phyloP scores from a whole-genome alignment of 495 filamentous ascomycete species.

The Aspergillus panamensis region DNA sequence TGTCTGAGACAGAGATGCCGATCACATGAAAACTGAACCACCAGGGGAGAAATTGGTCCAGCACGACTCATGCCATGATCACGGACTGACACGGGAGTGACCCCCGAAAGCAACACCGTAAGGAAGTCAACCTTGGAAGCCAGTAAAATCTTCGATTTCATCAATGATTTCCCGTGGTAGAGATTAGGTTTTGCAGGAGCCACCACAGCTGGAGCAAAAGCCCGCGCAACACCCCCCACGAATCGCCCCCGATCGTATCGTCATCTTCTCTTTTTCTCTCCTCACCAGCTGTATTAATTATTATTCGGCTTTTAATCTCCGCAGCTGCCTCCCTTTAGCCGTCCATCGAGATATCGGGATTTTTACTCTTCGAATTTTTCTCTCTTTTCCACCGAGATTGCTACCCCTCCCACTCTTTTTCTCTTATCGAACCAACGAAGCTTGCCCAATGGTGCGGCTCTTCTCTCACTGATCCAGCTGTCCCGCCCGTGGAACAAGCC shows the following conservation, averaged over 20 bases:
- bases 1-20: background rate
- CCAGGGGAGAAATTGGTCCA: no score
- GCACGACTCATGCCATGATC: no score
- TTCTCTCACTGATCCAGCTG: conserved; percentile 10
- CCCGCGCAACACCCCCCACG: background rate
- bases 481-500: conserved; percentile 7
- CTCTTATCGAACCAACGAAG: background rate
- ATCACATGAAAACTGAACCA: background rate
- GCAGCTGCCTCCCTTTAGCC: background rate
- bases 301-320: background rate
- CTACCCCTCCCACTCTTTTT: background rate
- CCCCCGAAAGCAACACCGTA: background rate
- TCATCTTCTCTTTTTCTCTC: conserved; percentile 6
- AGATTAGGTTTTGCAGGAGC: background rate
- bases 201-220: background rate
- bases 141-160: background rate
- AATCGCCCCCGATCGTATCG: conserved; percentile 11
- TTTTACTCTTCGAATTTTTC: background rate
- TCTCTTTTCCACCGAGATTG: background rate
- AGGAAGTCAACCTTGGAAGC: background rate
- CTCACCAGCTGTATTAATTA: background rate
- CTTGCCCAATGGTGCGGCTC: conserved; percentile 12
- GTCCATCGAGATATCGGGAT: background rate
- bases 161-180: background rate
- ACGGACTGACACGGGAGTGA: no score